Evolutionary conservation across 345 rosid genomes (phyloP), one percentile per base, ranked within the genome.

Genomic region (Noccaea bulbosa): DNA sequence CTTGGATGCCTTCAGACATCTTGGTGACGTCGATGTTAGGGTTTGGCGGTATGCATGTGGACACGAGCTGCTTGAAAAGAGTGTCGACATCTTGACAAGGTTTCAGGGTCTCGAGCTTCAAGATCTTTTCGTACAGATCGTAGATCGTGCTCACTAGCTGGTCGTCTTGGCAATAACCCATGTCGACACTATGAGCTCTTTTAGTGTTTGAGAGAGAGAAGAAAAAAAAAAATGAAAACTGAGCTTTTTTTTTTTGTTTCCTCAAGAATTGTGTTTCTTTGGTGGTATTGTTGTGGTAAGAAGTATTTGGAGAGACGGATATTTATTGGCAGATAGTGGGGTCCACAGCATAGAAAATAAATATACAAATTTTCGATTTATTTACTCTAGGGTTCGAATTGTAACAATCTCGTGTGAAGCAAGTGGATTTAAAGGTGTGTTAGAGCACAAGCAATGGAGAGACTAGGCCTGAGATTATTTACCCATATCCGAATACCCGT

Each of bases 31-130:
- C 93, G 8, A 93, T 77, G 60, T 73, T 73, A 10, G 89, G 87
- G 77, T 38, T 79, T 14, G 97, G 89, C 17, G 96, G 97, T 65
- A 87, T 84, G 89, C 97, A 90, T 65, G 93, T 74, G 81, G 44
- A 73, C 62, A 90, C 97, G 40, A 93, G 92, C 46, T 93, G 77
- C 35, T 84, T 81, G 86, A 93, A 86, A 70, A 93, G 90, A 67
- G 51, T 81, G 91, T 93, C 82, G 86, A 93, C 96, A 81, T 90
- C 84, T 74, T 83, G 81, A 75, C 85, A 81, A 27, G 98, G 98
- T 62, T 86, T 85, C 70, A 93, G 86, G 11, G 56, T 79, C 16
- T 83, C 82, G 10, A 93, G 97, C 77, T 77, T 62, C 8, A 92
- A 82, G 83, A 93, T 90, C 81, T 90, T 77, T 41, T 77, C 80